Evolutionary conservation across 108 stramenopile genomes (phyloP).

Genomic region (Poteriospumella lacustris): DNA sequence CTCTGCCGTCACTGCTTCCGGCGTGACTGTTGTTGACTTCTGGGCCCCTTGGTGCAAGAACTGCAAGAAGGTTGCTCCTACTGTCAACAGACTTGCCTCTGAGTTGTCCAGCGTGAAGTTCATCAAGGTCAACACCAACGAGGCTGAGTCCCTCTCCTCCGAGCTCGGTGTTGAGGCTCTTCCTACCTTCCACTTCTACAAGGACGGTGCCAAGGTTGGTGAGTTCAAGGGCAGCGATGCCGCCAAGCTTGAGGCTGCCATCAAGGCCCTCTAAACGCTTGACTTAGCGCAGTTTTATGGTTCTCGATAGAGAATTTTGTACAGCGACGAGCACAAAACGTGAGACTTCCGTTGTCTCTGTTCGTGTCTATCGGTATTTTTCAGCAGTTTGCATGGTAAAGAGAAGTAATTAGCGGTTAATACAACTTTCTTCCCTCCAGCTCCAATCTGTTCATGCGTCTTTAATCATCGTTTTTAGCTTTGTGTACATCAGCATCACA

Average conservation of each 20-base stretch:
- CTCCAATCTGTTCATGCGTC: too few species aligned
- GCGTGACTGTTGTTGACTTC: conserved; percentile 39
- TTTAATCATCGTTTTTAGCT: too few species aligned
- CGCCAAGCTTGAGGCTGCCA: conserved; percentile 32
- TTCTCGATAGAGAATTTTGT: too few species aligned
- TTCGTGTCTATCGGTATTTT: too few species aligned
- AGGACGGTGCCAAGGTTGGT: conserved; percentile 36
- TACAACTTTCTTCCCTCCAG: too few species aligned
- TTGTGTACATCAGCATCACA: too few species aligned
- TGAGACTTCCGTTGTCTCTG: too few species aligned
- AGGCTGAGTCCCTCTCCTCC: conserved; percentile 42
- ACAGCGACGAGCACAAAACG: too few species aligned
- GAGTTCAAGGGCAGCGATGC: conserved; percentile 44
- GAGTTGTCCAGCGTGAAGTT: conserved; percentile 19
- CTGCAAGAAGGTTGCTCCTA: conserved; percentile 45
- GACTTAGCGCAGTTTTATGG: too few species aligned
- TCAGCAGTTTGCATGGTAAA: too few species aligned
- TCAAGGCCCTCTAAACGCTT: conserved; percentile 6
- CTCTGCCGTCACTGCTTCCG: not conserved
- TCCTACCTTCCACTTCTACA: conserved; percentile 50
- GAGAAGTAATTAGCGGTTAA: too few species aligned
- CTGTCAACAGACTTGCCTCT: conserved; percentile 26
- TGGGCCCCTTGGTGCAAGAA: conserved; percentile 50
- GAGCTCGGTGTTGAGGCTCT: conserved; percentile 46
- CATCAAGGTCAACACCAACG: conserved; percentile 43